Conservation (phyloP, 2,329 filamentous ascomycete genomes). For the Claviceps sp. region DNA sequence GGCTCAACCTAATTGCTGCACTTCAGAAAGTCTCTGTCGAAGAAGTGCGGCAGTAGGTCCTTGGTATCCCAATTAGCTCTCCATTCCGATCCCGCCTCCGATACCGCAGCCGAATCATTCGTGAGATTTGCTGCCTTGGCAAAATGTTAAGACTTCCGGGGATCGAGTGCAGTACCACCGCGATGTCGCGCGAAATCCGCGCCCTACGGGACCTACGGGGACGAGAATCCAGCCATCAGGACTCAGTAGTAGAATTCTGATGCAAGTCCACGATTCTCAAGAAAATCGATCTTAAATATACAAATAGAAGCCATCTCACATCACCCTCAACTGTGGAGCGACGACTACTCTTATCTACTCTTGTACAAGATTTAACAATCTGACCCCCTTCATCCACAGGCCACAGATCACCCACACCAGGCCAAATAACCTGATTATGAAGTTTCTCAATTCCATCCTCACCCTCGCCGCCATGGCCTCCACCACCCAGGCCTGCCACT, state of each 20-base stretch:
- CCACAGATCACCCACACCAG: background rate
- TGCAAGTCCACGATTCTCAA: too few species aligned
- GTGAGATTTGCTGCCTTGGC: background rate
- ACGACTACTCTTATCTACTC: too few species aligned
- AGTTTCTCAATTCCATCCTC: background rate
- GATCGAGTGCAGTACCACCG: background rate
- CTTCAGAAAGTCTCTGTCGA: too few species aligned
- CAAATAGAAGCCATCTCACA: too few species aligned
- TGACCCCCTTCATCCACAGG: too few species aligned
- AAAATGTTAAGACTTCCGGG: background rate
- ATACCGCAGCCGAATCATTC: background rate
- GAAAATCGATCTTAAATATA: too few species aligned
- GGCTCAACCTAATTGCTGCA: too few species aligned
- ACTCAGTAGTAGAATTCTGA: too few species aligned
- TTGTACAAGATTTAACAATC: background rate
- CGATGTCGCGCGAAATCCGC: background rate
- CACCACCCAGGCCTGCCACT: constrained; percentile 9
- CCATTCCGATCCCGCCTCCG: background rate
- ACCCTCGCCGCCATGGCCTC: background rate
- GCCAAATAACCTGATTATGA: background rate
- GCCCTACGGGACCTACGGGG: too few species aligned
- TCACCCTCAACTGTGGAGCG: too few species aligned
- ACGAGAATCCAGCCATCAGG: too few species aligned
- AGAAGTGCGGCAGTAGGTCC: background rate
- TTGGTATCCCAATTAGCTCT: background rate